Base-by-base conservation (phyloP, 2,329 filamentous ascomycete genomes). In the Aspergillus viridinutans region DNA sequence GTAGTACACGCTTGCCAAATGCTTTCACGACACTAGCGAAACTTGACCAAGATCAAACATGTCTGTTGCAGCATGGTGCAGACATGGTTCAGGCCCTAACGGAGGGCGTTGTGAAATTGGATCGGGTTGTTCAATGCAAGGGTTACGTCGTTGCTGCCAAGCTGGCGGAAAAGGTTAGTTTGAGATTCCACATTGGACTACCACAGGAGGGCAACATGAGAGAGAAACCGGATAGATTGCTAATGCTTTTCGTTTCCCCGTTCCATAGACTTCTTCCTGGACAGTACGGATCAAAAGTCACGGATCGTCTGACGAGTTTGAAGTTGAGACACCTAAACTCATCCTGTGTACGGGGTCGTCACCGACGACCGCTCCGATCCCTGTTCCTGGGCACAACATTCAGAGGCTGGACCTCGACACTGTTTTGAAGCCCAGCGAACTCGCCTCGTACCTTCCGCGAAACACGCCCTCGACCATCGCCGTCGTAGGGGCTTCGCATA, bases 401-500 rank as follows among this genome's bases (percentile, higher is more conserved):
- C 64, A 74, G 49, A 71, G 75, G 55, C 70, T 85, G 42, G 73
- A 83, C 58, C 78, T 87, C 10, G 84, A 87, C 64, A 69, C 74
- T 5, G 82, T 81, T 3, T 76, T 87, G 7, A 80, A 80, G 23
- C 84, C 84, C 3, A 78, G 79, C 1, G 64, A 75, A 2, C 75
- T 86, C 14, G 64, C 74, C 5, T 66, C 72, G 4, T 62, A 68
- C n/a, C 69, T 83, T 9, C 72, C 75, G 25, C 60, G 61, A 14
- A 62, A 71, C 6, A 67, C 70, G 1, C 61, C 69, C 2, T 55
- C 59, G 25, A 83, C 78, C 2, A 70, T 87, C 17, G 83, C 77
- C 12, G 82, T 87, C 9, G 76, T 87, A 9, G 85, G 85, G 32
- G 83, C 83, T 48, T 86, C 84, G 1, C 85, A 87, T 70, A 85